These are phyloP conservation scores for Acer saccharum DNA, from an alignment of 345 rosid genomes.

Conservation along the genomic window DNA sequence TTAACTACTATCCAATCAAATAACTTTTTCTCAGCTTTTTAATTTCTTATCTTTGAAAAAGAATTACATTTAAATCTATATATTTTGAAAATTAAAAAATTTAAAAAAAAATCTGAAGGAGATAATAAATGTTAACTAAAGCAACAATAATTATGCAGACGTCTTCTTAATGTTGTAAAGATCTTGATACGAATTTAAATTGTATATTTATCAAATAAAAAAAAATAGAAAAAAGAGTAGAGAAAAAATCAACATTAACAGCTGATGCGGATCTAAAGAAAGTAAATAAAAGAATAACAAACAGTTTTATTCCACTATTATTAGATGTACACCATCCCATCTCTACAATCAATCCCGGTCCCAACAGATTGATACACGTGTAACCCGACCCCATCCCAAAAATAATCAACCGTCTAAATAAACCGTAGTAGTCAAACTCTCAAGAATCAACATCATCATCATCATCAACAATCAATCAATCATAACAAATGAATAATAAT, in stretches of 20 bases:
- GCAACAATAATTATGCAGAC: no score
- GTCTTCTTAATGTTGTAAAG: no score
- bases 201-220: no score
- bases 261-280: not conserved
- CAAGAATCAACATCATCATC: constrained; percentile 14
- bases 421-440: not conserved
- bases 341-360: constrained; percentile 30
- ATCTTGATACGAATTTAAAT: no score
- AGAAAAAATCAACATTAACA: not conserved
- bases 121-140: no score
- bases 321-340: constrained; percentile 40
- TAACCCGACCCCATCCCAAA: constrained; percentile 15
- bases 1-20: no score
- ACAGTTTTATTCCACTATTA: constrained; percentile 34
- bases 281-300: constrained; percentile 29
- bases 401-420: constrained; percentile 4
- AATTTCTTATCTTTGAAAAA: no score
- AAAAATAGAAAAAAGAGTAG: not conserved
- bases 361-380: constrained; percentile 28
- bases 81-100: no score
- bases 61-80: no score
- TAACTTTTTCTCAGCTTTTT: no score
- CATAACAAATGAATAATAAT: constrained; percentile 24
- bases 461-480: not conserved
- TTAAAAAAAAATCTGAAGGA: no score